Evolutionary conservation across 768 basidiomycete species (phyloP).

Genomic region (Serendipita sp.): DNA sequence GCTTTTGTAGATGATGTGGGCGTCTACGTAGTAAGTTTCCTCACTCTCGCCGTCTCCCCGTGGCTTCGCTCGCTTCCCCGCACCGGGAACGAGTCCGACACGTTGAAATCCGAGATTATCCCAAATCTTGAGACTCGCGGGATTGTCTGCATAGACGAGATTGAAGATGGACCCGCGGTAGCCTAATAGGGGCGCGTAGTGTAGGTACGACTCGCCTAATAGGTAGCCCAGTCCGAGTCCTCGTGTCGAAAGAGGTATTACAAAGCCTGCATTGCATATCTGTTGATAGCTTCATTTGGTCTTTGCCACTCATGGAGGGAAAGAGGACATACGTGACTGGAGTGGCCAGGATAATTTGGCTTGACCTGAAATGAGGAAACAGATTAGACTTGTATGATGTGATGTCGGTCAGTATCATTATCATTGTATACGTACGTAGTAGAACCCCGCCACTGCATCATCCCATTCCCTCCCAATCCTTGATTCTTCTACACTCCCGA

Average conservation of each 20-base stretch:
- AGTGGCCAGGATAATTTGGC: slow-evolving; percentile 81
- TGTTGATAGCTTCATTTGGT: slow-evolving; percentile 17
- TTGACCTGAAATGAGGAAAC: slow-evolving; percentile 34
- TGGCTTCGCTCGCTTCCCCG: slow-evolving; percentile 44
- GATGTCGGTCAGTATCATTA: neutral
- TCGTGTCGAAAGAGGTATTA: slow-evolving; percentile 49
- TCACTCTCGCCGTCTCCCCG: slow-evolving; percentile 55
- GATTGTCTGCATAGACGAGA: slow-evolving; percentile 75
- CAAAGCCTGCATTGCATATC: slow-evolving; percentile 85
- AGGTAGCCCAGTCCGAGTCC: slow-evolving; percentile 50
- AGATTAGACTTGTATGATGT: slow-evolving; percentile 3
- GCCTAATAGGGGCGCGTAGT: slow-evolving; percentile 66
- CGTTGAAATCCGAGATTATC: slow-evolving; percentile 66
- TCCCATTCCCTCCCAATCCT: slow-evolving; percentile 42
- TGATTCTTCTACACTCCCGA: slow-evolving; percentile 27
- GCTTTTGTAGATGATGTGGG: slow-evolving; percentile 68
- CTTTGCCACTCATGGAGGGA: too few relatives aligned
- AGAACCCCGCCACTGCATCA: slow-evolving; percentile 57
- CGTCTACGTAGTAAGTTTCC: slow-evolving; percentile 60
- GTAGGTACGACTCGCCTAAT: slow-evolving; percentile 62
- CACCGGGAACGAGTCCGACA: slow-evolving; percentile 59
- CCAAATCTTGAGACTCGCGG: slow-evolving; percentile 70
- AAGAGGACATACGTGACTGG: slow-evolving; percentile 57
- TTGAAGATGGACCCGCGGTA: slow-evolving; percentile 78
- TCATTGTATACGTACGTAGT: slow-evolving; percentile 31